phyloP scores from a whole-genome alignment of 495 filamentous ascomycete species.

The Neurospora sp. region DNA sequence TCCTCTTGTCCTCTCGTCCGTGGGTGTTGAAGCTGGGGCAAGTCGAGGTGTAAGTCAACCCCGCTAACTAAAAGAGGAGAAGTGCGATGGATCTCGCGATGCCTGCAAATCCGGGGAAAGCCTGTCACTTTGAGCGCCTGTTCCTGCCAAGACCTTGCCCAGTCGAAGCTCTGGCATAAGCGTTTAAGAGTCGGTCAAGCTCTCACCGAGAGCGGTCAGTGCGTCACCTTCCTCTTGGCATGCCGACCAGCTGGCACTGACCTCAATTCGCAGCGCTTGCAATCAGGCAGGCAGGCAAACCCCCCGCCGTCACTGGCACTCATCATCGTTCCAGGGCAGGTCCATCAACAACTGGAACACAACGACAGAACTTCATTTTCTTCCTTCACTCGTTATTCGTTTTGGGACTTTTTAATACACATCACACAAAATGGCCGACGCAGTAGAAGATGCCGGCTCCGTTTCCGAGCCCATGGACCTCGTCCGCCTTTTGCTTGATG shows the following conservation, averaged over 20 bases:
- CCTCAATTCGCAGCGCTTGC: background rate
- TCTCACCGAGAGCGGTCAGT: background rate
- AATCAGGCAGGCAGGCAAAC: background rate
- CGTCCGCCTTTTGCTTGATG: constrained; percentile 85
- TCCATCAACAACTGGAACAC: background rate
- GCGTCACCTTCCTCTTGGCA: background rate
- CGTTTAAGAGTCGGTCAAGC: background rate
- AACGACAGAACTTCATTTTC: background rate
- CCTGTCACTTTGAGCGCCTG: background rate
- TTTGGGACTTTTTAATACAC: background rate
- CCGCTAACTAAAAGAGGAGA: background rate
- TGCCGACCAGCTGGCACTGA: background rate
- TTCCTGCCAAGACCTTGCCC: background rate
- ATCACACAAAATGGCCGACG: constrained; percentile 53
- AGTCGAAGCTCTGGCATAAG: background rate
- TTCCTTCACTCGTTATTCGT: background rate
- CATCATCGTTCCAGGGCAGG: background rate
- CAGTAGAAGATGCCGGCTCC: constrained; percentile 51
- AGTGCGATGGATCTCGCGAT: background rate
- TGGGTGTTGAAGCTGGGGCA: background rate
- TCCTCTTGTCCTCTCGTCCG: background rate
- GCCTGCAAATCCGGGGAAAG: background rate
- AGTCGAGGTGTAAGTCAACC: background rate
- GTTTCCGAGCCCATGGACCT: constrained; percentile 89
- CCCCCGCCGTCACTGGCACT: background rate